Conservation (phyloP, 441 rosid species). For the Erysimum pusillum region DNA sequence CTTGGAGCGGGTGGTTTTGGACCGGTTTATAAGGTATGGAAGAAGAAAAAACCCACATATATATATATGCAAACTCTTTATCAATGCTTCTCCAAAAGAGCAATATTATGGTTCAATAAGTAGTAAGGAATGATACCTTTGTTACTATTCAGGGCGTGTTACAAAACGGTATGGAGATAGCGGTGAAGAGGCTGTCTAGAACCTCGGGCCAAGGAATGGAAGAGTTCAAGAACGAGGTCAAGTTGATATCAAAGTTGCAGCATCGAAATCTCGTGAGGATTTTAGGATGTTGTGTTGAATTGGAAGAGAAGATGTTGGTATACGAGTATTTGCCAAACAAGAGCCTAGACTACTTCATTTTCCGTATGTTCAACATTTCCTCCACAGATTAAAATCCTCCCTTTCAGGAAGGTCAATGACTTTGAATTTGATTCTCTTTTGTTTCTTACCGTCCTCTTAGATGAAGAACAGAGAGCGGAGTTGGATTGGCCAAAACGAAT, state of each 20-base stretch:
- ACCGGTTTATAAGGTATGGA: conserved; percentile 57
- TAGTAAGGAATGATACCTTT: neutral
- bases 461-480: conserved; percentile 35
- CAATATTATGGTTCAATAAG: neutral
- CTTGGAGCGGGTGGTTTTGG: conserved; percentile 71
- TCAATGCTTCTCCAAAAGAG: neutral
- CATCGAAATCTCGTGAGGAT: conserved; percentile 76
- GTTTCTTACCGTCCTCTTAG: neutral
- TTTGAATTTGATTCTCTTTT: neutral
- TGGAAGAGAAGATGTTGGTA: conserved; percentile 63
- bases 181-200: conserved; percentile 64
- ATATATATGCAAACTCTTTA: neutral
- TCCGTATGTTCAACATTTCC: conserved; percentile 47
- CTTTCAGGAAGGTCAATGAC: neutral
- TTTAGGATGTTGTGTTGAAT: conserved; percentile 61
- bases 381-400: neutral
- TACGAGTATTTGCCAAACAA: conserved; percentile 67
- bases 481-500: conserved; percentile 53
- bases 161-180: conserved; percentile 57
- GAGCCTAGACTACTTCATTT: conserved; percentile 65
- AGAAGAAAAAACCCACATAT: neutral
- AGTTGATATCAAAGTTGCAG: conserved; percentile 64
- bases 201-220: conserved; percentile 63
- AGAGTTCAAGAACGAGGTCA: conserved; percentile 71
- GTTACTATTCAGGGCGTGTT: conserved; percentile 56